phyloP scores from a whole-genome alignment of 306 rosid species.

The Castanopsis chinensis region DNA sequence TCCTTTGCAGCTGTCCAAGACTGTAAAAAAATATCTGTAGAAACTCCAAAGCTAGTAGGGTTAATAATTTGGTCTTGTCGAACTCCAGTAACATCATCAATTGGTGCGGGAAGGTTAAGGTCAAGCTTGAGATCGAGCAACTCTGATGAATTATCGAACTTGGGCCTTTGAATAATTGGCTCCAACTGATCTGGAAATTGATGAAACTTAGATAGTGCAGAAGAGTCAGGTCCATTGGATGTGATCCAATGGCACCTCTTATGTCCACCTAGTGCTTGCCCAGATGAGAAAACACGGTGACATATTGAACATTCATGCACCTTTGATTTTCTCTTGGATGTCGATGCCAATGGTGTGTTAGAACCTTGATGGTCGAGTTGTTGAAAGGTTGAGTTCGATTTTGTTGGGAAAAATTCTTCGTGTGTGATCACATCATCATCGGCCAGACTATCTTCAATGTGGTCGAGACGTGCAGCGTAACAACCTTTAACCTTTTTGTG shows the following conservation, averaged over 20 bases:
- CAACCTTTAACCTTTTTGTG: slow-evolving; percentile 97
- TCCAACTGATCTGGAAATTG: slow-evolving; percentile 63
- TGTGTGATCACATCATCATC: slow-evolving; percentile 60
- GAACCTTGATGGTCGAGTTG: slow-evolving; percentile 48
- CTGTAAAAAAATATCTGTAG: slow-evolving; percentile 58
- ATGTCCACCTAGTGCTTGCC: slow-evolving; percentile 94
- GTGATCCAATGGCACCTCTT: slow-evolving; percentile 98
- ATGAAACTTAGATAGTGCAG: slow-evolving; percentile 60
- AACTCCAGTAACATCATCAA: slow-evolving; percentile 16
- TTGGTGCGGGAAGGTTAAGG: slow-evolving; percentile 77
- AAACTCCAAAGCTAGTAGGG: slow-evolving; percentile 19
- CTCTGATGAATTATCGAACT: slow-evolving; percentile 44
- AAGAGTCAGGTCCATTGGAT: slow-evolving; percentile 53
- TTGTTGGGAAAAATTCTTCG: slow-evolving; percentile 56
- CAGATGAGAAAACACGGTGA: slow-evolving; percentile 82
- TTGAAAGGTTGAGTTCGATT: slow-evolving; percentile 39
- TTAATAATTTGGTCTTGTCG: slow-evolving; percentile 13
- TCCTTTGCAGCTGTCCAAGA: slow-evolving; percentile 51
- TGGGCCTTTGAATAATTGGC: slow-evolving; percentile 35
- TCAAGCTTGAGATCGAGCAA: slow-evolving; percentile 72
- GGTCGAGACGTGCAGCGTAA: slow-evolving; percentile 75
- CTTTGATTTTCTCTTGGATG: slow-evolving; percentile 67
- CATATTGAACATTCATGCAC: slow-evolving; percentile 95
- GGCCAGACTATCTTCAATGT: slow-evolving; percentile 34
- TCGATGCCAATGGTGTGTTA: slow-evolving; percentile 32